Conservation (phyloP, 352 stramenopile genomes). For the Globisporangium camurandrum region DNA sequence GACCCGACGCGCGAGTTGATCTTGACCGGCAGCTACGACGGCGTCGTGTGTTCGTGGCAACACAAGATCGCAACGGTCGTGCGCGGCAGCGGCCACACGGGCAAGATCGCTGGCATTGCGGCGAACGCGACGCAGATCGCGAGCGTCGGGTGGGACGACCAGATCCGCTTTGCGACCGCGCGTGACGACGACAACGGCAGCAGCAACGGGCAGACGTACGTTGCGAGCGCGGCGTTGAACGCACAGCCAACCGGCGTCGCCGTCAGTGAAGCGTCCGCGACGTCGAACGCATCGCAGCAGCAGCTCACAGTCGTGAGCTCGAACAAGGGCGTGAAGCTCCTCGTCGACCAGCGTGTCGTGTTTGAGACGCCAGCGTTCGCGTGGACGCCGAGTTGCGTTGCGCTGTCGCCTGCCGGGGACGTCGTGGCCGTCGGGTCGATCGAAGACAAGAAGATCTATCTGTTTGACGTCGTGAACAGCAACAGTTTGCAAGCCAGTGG, state of each 20-base stretch:
- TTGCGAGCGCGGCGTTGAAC: constrained; percentile 44
- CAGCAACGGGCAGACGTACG: constrained; percentile 56
- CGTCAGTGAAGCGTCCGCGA: no score
- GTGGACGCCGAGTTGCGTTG: constrained; percentile 73
- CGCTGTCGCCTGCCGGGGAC: constrained; percentile 61
- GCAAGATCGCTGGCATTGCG: constrained; percentile 79
- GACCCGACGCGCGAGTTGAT: constrained; percentile 63
- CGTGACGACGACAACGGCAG: no score
- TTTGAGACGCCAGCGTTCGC: constrained; percentile 72
- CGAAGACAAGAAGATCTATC: constrained; percentile 84
- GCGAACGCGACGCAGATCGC: constrained; percentile 57
- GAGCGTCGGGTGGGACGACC: constrained; percentile 90
- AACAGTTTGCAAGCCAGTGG: constrained; percentile 46
- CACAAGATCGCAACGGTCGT: constrained; percentile 40
- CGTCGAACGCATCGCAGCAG: constrained; percentile 31
- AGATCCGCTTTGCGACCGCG: constrained; percentile 69
- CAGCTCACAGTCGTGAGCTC: constrained; percentile 56
- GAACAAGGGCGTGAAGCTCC: constrained; percentile 80
- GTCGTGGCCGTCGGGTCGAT: constrained; percentile 71
- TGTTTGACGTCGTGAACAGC: constrained; percentile 72
- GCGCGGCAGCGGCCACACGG: constrained; percentile 39
- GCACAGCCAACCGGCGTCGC: constrained; percentile 67
- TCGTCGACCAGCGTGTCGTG: constrained; percentile 58
- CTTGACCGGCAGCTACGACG: constrained; percentile 92
- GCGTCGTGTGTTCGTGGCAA: constrained; percentile 89